A percentile compares a stretch with the other conserved stretches of the same genome.
These are phyloP conservation scores for Leccinum discolor DNA, from an alignment of 1,284 basidiomycete genomes.

Conservation along the genomic window DNA sequence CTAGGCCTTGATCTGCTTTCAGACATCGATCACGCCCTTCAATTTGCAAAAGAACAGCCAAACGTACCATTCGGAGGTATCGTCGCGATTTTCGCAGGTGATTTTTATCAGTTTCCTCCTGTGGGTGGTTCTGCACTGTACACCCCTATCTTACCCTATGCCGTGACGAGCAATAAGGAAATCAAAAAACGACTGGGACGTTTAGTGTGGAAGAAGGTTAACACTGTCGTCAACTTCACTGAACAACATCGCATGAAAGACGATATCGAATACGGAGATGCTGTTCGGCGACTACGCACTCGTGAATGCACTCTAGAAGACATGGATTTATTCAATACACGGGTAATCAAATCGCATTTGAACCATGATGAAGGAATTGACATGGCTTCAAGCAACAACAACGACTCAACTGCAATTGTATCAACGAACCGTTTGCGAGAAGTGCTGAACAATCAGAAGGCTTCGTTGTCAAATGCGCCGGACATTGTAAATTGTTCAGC, in stretches of 20 bases:
- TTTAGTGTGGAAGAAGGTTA: constrained; percentile 30
- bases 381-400: not conserved
- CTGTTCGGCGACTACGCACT: constrained; percentile 19
- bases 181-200: constrained; percentile 7
- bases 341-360: constrained; percentile 20
- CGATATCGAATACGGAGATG: constrained; percentile 29
- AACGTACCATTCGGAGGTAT: not conserved
- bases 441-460: not conserved
- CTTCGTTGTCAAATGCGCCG: not conserved
- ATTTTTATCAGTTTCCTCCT: constrained; percentile 23
- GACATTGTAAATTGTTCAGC: not conserved
- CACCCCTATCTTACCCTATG: constrained; percentile 18
- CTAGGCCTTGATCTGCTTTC: not conserved
- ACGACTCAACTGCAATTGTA: not conserved
- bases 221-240: constrained; percentile 22
- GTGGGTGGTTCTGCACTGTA: constrained; percentile 27
- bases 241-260: constrained; percentile 33
- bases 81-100: constrained; percentile 8
- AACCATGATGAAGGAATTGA: not conserved
- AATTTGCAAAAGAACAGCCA: not conserved
- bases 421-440: not conserved
- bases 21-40: not conserved
- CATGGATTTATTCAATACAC: constrained; percentile 30
- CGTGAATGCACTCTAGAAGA: constrained; percentile 27
- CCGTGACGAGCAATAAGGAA: constrained; percentile 6